These are phyloP conservation scores for Auricularia cornea DNA, from an alignment of 768 basidiomycete species.

Conservation along the genomic window DNA sequence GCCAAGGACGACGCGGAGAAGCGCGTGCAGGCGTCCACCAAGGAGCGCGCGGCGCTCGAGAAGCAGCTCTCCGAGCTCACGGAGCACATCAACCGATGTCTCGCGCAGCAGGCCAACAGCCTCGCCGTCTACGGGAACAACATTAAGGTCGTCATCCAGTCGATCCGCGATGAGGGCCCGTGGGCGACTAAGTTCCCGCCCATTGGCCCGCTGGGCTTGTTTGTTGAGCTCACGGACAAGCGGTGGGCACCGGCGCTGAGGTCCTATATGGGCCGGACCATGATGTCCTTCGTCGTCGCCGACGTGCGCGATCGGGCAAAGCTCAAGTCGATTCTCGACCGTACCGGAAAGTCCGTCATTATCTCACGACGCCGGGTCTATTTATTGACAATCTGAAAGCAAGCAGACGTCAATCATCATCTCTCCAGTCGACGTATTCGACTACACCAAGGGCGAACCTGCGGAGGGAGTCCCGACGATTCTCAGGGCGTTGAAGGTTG, in stretches of 20 bases:
- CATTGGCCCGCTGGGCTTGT: conserved; percentile 71
- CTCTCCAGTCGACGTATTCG: conserved; percentile 68
- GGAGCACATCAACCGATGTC: conserved; percentile 41
- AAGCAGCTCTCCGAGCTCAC: conserved; percentile 26
- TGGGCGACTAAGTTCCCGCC: conserved; percentile 59
- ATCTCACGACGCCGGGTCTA: not conserved
- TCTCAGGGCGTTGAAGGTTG: conserved; percentile 71
- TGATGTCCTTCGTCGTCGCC: conserved; percentile 71
- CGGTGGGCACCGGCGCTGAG: conserved; percentile 63
- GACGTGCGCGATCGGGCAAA: conserved; percentile 53
- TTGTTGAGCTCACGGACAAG: conserved; percentile 66
- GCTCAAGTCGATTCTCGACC: conserved; percentile 46
- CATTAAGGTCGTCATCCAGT: conserved; percentile 49
- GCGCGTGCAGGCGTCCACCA: not conserved
- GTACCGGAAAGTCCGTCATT: conserved; percentile 52
- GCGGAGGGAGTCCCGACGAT: conserved; percentile 58
- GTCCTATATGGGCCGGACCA: conserved; percentile 44
- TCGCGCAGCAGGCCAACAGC: conserved; percentile 45
- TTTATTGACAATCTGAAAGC: conserved; percentile 25
- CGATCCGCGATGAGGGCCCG: conserved; percentile 33
- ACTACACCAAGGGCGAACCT: conserved; percentile 70
- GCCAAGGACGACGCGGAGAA: not conserved
- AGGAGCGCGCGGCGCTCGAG: conserved; percentile 30
- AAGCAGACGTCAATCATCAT: conserved; percentile 47
- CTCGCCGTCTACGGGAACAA: conserved; percentile 55